Base-by-base conservation (phyloP, 2,329 filamentous ascomycete species). In the Aspergillus thermomutatus region DNA sequence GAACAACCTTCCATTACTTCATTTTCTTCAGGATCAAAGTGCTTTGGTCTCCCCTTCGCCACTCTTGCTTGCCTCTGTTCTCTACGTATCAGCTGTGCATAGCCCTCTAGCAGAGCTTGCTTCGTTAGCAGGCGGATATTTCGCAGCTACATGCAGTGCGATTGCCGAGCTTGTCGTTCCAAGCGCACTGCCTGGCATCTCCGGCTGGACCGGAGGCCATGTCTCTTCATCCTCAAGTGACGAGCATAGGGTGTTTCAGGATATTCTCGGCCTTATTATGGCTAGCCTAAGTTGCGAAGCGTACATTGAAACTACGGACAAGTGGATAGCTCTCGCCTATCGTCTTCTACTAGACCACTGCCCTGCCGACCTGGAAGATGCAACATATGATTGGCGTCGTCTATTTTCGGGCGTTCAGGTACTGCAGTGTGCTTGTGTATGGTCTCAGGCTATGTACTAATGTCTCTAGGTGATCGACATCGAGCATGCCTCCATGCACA, bases 401-500 rank as follows among this genome's bases (percentile, higher is more conserved):
- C 49, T 69, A 9, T 67, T 69, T 23, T 68, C 64, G 7, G 66
- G 67, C 17, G 61, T 69, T 28, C 67, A 69, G 54, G 67, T 69
- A 19, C 11, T 43, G 14, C 31, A 11, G 11, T 28, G 27, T 46
- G 31, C 19, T 40, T 21, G 6, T 3, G 10, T 11, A 25, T 37
- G 2, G 17, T 37, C 5, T 5, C 31, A 7, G 31, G 31, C 5
- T 37, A 17, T 17, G 10, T 37, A 11, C 27, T 50, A 19, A 47
- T 41, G 21, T 28, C 34, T 40, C 1, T 27, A 69, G 65, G 61
- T 67, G 6, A 67, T 69, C 47, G 67, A 70, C 34, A 67, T 70
- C 9, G 67, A 70, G 52, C 67, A 70, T 51, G 67, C 67, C 8
- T 70, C 67, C 4, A 69, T 70, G 60, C 67, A 70, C 26, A 67